Conservation (phyloP, 139 green algal species). For the Chlamydomonas schloesseri region DNA sequence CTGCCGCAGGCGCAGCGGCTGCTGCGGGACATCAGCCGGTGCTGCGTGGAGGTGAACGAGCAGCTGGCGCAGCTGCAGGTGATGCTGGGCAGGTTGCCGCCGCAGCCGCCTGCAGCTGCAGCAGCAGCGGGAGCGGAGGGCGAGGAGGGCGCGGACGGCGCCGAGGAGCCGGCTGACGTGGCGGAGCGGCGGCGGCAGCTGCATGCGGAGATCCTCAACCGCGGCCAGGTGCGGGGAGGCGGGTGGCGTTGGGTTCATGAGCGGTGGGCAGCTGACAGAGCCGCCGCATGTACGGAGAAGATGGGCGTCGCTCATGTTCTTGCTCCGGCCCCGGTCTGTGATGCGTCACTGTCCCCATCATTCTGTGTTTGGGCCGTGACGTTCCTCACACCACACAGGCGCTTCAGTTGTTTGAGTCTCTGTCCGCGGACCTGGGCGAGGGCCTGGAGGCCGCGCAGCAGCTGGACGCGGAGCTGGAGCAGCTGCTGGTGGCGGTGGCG, state of each 20-base stretch:
- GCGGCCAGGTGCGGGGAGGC: background rate
- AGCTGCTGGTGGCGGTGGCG: background rate
- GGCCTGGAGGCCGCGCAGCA: constrained; percentile 35
- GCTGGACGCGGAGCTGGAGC: constrained; percentile 56
- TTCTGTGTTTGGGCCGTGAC: no score
- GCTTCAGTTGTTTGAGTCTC: constrained; percentile 28
- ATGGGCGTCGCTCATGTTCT: no score
- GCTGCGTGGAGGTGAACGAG: constrained; percentile 11
- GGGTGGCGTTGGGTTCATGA: no score
- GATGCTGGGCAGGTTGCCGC: constrained; percentile 15
- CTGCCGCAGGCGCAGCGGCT: constrained; percentile 57
- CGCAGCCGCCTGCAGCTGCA: background rate
- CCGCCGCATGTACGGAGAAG: no score
- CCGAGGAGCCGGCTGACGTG: background rate
- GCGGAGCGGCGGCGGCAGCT: background rate
- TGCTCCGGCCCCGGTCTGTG: no score
- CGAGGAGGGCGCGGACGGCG: background rate
- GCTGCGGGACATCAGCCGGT: constrained; percentile 45
- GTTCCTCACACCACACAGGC: no score
- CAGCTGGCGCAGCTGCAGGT: constrained; percentile 15
- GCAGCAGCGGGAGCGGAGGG: background rate
- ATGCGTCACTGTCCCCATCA: no score
- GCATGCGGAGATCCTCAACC: constrained; percentile 42
- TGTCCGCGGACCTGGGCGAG: constrained; percentile 36
- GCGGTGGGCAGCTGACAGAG: no score